A percentile compares a stretch with the other conserved stretches of the same genome.
These are phyloP conservation scores for Cystobasidiopsis lactophilus DNA, from an alignment of 768 basidiomycete species.

Conservation along the genomic window DNA sequence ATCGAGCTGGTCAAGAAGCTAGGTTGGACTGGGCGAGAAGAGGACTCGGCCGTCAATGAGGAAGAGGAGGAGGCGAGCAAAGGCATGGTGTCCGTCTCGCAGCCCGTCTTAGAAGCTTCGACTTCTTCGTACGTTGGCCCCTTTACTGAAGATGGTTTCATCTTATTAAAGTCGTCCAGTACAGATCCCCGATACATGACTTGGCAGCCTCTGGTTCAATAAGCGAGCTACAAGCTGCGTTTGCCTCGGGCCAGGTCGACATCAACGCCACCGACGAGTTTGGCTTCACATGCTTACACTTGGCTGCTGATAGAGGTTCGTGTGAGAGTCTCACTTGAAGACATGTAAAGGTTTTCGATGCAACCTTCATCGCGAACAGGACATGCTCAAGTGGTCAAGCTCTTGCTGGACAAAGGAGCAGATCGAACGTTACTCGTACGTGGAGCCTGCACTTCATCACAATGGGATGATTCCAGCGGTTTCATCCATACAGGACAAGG, in stretches of 20 bases:
- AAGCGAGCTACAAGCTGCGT: not conserved
- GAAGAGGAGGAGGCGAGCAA: not conserved
- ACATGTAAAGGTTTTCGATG: no score
- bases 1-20: not conserved
- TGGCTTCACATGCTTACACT: not conserved
- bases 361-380: not conserved
- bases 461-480: not conserved
- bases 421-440: not conserved
- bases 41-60: not conserved
- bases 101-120: not conserved
- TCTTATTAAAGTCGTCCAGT: not conserved
- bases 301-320: not conserved
- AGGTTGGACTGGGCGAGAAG: not conserved
- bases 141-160: not conserved
- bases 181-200: not conserved
- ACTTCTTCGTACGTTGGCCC: no score
- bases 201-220: not conserved
- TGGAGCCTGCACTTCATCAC: not conserved
- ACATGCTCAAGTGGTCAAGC: not conserved
- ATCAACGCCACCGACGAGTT: not conserved
- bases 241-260: no score
- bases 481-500: not conserved
- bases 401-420: not conserved
- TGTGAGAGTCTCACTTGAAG: no score
- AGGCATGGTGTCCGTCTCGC: not conserved